Conservation (phyloP, 2,329 filamentous ascomycete species). For the Cladosporium halotolerans region DNA sequence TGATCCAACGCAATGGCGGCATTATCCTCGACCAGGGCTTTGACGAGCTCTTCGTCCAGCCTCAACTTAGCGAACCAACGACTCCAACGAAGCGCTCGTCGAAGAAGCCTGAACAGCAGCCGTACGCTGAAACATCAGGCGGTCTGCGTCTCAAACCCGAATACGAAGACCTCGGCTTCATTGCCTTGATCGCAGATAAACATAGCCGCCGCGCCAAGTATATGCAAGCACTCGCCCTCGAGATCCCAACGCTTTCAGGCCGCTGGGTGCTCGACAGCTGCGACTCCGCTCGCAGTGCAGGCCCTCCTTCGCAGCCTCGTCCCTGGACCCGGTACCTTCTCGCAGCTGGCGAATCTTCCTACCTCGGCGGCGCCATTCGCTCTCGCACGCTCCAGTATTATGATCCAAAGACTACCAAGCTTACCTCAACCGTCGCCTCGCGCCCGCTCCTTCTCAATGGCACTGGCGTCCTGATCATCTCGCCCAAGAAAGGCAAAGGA, state of each 20-base stretch:
- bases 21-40: conserved; percentile 68
- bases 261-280: conserved; percentile 76
- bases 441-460: conserved; percentile 37
- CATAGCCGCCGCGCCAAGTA: conserved; percentile 87
- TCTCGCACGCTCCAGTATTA: conserved; percentile 63
- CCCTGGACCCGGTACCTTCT: conserved; percentile 79
- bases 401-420: conserved; percentile 50
- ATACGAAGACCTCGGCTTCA: conserved; percentile 61
- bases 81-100: conserved; percentile 20
- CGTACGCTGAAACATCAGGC: neutral
- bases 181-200: conserved; percentile 76
- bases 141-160: conserved; percentile 42
- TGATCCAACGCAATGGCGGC: conserved; percentile 68
- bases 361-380: conserved; percentile 68
- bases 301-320: conserved; percentile 32
- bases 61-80: conserved; percentile 26
- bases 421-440: conserved; percentile 52
- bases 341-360: conserved; percentile 72
- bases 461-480: conserved; percentile 67
- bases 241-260: conserved; percentile 75
- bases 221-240: conserved; percentile 87
- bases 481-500: conserved; percentile 50
- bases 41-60: conserved; percentile 65
- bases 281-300: conserved; percentile 15
- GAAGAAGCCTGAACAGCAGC: conserved; percentile 8